Conservation (phyloP, 2,329 filamentous ascomycete species). For the Endoconidiophora laricicola region DNA sequence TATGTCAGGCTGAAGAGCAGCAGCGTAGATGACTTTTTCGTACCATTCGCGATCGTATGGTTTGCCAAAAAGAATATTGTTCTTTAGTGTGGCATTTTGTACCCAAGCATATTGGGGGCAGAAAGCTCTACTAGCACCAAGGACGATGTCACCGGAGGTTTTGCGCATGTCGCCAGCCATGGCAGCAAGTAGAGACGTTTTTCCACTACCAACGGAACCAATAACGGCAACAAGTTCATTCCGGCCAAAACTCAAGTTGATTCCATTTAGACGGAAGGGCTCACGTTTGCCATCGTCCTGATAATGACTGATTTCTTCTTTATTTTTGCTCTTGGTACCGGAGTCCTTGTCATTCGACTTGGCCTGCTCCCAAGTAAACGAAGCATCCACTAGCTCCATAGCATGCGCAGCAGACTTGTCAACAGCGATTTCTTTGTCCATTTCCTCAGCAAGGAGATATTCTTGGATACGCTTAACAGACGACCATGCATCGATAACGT, state of each 20-base stretch:
- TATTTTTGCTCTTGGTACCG: constrained; percentile 20
- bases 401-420: constrained; percentile 46
- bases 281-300: constrained; percentile 31
- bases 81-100: constrained; percentile 70
- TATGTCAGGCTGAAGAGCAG: constrained; percentile 68
- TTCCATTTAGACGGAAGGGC: constrained; percentile 55
- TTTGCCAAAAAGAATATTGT: constrained; percentile 87
- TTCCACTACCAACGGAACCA: constrained; percentile 75
- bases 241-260: constrained; percentile 51
- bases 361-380: constrained; percentile 73
- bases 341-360: constrained; percentile 16
- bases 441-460: constrained; percentile 74
- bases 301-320: constrained; percentile 31
- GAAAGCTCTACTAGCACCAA: constrained; percentile 71
- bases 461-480: constrained; percentile 76
- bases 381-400: constrained; percentile 53
- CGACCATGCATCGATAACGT: constrained; percentile 76
- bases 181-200: constrained; percentile 75
- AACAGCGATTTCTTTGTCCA: constrained; percentile 48
- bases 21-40: constrained; percentile 67
- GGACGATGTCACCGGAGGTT: constrained; percentile 53
- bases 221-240: constrained; percentile 76
- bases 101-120: constrained; percentile 98
- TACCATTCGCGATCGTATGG: constrained; percentile 65
- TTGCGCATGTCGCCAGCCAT: constrained; percentile 88